These are phyloP conservation scores for Aquilaria yunnanensis DNA, from an alignment of 345 rosid species.

Conservation along the genomic window DNA sequence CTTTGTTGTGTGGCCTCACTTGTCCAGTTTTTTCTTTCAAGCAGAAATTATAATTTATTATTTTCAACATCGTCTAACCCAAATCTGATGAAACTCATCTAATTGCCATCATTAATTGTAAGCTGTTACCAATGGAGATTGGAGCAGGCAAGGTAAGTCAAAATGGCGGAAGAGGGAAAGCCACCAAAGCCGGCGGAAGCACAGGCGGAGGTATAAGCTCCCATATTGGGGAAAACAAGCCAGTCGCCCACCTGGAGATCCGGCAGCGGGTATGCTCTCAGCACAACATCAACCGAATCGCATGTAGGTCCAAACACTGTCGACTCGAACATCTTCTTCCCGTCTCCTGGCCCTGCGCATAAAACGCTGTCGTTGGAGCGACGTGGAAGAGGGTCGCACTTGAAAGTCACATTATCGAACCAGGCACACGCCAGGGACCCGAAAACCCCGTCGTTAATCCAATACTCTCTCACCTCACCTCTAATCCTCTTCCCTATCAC, in stretches of 20 bases:
- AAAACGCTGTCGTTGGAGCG: conserved; percentile 7
- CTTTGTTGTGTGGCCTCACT: too few relatives aligned
- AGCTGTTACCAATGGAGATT: neutral
- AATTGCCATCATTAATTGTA: too few relatives aligned
- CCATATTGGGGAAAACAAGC: conserved; percentile 31
- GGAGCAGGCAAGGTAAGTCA: conserved; percentile 13
- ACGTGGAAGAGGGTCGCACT: conserved; percentile 16
- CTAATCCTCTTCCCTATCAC: conserved; percentile 30
- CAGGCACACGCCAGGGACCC: conserved; percentile 21
- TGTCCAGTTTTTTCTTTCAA: too few relatives aligned
- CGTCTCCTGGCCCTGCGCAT: conserved; percentile 2
- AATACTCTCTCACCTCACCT: conserved; percentile 22
- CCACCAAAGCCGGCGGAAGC: conserved; percentile 26
- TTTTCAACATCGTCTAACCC: too few relatives aligned
- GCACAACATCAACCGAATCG: conserved; percentile 22
- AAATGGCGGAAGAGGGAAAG: conserved; percentile 12
- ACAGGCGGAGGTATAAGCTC: conserved; percentile 23
- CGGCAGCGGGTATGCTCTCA: conserved; percentile 16
- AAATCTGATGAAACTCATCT: too few relatives aligned
- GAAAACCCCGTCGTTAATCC: conserved; percentile 32
- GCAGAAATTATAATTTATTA: too few relatives aligned
- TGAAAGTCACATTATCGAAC: conserved; percentile 13
- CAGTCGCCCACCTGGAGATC: conserved; percentile 24
- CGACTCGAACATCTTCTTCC: conserved; percentile 1
- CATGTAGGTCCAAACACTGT: conserved; percentile 35